Conservation (phyloP, 768 basidiomycete genomes). For the Hygrocybe coccinea region DNA sequence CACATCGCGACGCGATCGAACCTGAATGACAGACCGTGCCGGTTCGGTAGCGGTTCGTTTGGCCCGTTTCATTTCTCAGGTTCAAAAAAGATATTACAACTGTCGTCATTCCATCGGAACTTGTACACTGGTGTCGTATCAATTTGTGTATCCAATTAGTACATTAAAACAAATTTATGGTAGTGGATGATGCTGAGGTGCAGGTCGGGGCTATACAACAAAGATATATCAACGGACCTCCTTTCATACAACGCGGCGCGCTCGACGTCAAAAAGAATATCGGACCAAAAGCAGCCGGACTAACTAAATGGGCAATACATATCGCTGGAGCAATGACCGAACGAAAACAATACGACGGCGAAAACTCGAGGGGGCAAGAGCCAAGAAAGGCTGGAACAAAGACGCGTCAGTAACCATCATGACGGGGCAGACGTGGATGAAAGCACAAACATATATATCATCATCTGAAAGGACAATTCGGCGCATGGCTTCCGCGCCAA, state of each 20-base stretch:
- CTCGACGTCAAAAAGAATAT: neutral
- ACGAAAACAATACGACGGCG: neutral
- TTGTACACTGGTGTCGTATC: neutral
- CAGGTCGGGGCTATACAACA: neutral
- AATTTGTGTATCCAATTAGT: neutral
- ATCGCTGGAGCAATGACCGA: neutral
- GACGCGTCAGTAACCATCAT: neutral
- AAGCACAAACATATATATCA: neutral
- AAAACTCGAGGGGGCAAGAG: neutral
- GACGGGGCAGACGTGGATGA: neutral
- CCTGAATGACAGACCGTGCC: too few species aligned
- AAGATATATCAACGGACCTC: too few species aligned
- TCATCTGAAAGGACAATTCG: conserved; percentile 64
- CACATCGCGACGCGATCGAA: too few species aligned
- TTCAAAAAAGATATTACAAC: neutral
- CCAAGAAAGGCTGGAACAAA: neutral
- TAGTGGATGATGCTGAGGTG: neutral
- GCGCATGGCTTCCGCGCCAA: conserved; percentile 56
- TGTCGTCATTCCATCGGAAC: neutral
- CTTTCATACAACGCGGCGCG: too few species aligned
- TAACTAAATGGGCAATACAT: neutral
- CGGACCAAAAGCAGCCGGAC: too few species aligned
- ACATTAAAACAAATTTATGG: neutral
- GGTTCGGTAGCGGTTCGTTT: neutral
- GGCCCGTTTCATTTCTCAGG: too few species aligned